These are phyloP conservation scores for Litsea cubeba DNA, from an alignment of 164 flowering plant species.

Conservation along the genomic window DNA sequence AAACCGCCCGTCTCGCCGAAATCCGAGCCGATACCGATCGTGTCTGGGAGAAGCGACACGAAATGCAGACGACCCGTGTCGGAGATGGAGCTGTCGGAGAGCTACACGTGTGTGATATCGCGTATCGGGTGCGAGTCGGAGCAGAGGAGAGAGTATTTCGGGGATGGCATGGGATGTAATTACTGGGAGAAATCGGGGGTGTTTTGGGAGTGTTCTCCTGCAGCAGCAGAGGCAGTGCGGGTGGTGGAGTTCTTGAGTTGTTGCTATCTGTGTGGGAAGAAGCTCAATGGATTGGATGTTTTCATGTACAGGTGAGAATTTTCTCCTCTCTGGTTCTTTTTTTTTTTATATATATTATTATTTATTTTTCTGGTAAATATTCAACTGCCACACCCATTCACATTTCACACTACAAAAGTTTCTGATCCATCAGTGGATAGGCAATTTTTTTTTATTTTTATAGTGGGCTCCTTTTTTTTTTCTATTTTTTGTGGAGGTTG, in stretches of 20 bases:
- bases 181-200: constrained; percentile 16
- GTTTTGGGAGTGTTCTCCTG: constrained; percentile 21
- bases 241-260: constrained; percentile 31
- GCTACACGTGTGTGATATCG: constrained; percentile 59
- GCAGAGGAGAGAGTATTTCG: constrained; percentile 40
- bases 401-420: too few relatives aligned
- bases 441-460: too few relatives aligned
- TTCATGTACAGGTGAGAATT: constrained; percentile 58
- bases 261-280: constrained; percentile 50
- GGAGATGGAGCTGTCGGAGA: constrained; percentile 43
- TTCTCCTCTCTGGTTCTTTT: too few relatives aligned
- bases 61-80: constrained; percentile 20
- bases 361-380: not conserved
- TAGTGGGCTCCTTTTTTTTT: too few relatives aligned
- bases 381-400: too few relatives aligned
- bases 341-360: too few relatives aligned
- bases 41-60: constrained; percentile 11
- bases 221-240: not conserved
- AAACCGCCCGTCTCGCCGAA: constrained; percentile 19
- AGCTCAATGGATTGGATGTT: constrained; percentile 53
- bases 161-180: not conserved
- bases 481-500: too few relatives aligned
- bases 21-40: constrained; percentile 37
- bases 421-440: too few relatives aligned
- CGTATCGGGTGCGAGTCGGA: constrained; percentile 30